phyloP scores from a whole-genome alignment of 2,329 filamentous ascomycete genomes.

The Botrytis paeoniae region DNA sequence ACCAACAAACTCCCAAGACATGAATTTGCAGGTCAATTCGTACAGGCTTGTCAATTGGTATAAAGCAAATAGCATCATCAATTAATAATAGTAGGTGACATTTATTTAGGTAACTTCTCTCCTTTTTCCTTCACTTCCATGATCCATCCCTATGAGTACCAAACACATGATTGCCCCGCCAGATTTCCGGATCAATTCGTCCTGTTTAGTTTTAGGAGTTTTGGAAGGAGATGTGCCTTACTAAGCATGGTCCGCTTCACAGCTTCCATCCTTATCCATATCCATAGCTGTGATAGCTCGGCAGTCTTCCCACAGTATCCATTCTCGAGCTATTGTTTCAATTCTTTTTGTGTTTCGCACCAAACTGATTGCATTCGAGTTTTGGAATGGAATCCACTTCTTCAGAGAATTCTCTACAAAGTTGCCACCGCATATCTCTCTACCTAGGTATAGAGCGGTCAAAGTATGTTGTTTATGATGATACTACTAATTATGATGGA shows the following conservation, averaged over 20 bases:
- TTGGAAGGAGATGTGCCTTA: not conserved
- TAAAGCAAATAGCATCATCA: not conserved
- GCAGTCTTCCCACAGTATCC: not conserved
- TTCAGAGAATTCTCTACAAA: not conserved
- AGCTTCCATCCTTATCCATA: not conserved
- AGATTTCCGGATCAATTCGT: not conserved
- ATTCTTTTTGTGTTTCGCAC: not conserved
- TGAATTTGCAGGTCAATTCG: not conserved
- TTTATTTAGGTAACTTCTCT: not conserved
- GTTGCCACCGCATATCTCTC: not conserved
- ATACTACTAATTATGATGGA: not conserved
- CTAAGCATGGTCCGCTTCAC: not conserved
- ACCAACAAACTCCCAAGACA: not conserved
- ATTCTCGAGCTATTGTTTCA: not conserved
- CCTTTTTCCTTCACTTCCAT: not conserved
- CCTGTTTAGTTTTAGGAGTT: not conserved
- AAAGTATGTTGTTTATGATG: not conserved
- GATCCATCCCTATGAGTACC: not conserved
- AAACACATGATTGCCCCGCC: not conserved
- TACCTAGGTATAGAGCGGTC: not conserved
- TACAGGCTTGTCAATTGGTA: not conserved
- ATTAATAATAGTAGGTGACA: not conserved
- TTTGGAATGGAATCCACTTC: not conserved
- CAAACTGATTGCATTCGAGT: not conserved
- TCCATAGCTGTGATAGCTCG: not conserved